phyloP scores from a whole-genome alignment of 352 stramenopile genomes.

The Blastocystis sp. region DNA sequence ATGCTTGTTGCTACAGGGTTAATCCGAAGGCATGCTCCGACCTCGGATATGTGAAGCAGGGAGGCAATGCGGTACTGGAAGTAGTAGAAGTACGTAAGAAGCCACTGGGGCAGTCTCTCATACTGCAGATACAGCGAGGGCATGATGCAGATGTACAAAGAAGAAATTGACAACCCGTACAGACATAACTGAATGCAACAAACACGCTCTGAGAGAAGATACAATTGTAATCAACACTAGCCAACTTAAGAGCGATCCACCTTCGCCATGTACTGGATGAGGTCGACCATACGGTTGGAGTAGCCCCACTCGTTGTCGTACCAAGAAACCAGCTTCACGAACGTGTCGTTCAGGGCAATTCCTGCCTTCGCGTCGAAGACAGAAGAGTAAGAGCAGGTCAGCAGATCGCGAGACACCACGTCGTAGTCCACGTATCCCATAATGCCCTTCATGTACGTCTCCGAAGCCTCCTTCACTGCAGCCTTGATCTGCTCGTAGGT shows the following conservation, averaged over 20 bases:
- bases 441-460: slow-evolving; percentile 90
- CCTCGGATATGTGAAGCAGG: slow-evolving; percentile 32
- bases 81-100: slow-evolving; percentile 46
- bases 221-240: neutral
- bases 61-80: slow-evolving; percentile 28
- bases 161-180: neutral
- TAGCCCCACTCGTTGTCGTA: slow-evolving; percentile 85
- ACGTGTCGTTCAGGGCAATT: slow-evolving; percentile 82
- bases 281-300: slow-evolving; percentile 90
- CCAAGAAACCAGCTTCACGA: neutral
- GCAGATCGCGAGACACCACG: slow-evolving; percentile 94
- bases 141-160: neutral
- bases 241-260: slow-evolving; percentile 68
- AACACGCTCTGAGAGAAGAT: neutral
- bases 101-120: neutral
- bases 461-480: slow-evolving; percentile 86
- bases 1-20: slow-evolving; percentile 31
- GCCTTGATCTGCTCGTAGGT: slow-evolving; percentile 96
- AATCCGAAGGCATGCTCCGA: neutral
- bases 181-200: neutral
- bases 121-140: slow-evolving; percentile 20
- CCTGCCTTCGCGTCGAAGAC: slow-evolving; percentile 94
- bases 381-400: slow-evolving; percentile 88
- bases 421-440: slow-evolving; percentile 94
- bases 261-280: slow-evolving; percentile 87